Evolutionary conservation across 73 alveolate species (phyloP).

Genomic region (Diophrys sp.): DNA sequence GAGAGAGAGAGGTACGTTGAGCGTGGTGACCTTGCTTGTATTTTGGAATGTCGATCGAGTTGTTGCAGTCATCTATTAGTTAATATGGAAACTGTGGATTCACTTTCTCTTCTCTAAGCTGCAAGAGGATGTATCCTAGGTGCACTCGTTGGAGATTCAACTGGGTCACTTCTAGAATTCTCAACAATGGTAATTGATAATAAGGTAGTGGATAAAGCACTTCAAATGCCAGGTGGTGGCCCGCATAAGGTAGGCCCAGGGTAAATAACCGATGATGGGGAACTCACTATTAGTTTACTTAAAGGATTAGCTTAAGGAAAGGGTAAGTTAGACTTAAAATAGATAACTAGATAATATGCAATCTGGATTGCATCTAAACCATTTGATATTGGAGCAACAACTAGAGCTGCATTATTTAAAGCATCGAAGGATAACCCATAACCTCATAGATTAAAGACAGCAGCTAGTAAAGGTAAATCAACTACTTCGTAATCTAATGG

Average conservation of each 20-base stretch:
- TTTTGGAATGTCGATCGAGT: too few species aligned
- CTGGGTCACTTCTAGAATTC: constrained; percentile 52
- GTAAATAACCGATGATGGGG: constrained; percentile 66
- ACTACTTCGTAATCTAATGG: constrained; percentile 10
- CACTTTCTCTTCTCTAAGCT: not conserved
- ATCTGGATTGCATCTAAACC: constrained; percentile 51
- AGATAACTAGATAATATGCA: constrained; percentile 36
- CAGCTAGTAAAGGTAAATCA: constrained; percentile 29
- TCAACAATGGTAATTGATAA: constrained; percentile 19
- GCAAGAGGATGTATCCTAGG: constrained; percentile 52
- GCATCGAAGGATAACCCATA: constrained; percentile 30
- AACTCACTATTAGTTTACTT: constrained; percentile 37
- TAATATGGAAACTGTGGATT: too few species aligned
- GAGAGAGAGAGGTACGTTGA: too few species aligned
- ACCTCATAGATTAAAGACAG: constrained; percentile 25
- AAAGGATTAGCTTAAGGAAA: constrained; percentile 37
- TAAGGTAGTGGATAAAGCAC: constrained; percentile 22
- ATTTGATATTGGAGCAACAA: constrained; percentile 57
- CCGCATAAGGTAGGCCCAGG: constrained; percentile 59
- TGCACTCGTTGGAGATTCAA: constrained; percentile 57
- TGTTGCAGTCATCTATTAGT: too few species aligned
- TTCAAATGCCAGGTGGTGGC: constrained; percentile 59
- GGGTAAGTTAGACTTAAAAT: constrained; percentile 24
- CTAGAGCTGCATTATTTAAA: constrained; percentile 32
- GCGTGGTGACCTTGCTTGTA: too few species aligned